A percentile compares a stretch with the other conserved stretches of the same genome.
Conservation (phyloP, 225 moss, liverwort and hornwort genomes). For the Thuidium tamariscinum region DNA sequence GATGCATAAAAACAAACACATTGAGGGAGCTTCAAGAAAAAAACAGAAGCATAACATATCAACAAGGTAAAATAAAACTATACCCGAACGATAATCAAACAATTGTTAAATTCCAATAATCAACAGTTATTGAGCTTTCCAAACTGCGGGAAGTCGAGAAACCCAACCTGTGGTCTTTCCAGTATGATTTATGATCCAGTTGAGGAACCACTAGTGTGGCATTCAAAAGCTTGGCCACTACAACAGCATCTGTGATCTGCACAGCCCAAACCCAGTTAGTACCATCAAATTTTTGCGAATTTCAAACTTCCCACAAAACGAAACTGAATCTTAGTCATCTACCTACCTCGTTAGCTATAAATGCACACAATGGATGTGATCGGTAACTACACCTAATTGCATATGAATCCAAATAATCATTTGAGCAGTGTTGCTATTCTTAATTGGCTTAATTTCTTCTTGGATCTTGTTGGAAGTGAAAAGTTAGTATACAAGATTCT, state of each 20-base stretch:
- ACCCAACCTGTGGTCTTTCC: slow-evolving; percentile 62
- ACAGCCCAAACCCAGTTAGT: neutral
- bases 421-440: neutral
- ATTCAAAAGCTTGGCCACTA: slow-evolving; percentile 74
- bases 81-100: neutral
- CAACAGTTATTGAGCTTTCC: too few relatives aligned
- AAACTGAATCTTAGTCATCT: too few relatives aligned
- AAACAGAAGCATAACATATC: neutral
- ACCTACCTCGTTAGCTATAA: too few relatives aligned
- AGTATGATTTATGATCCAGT: slow-evolving; percentile 69
- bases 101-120: neutral
- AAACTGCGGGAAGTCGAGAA: neutral
- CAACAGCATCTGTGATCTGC: slow-evolving; percentile 83
- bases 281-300: neutral
- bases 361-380: neutral
- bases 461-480: neutral
- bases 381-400: neutral
- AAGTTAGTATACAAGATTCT: neutral
- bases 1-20: neutral
- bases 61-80: neutral
- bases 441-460: neutral
- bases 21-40: neutral
- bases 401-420: neutral
- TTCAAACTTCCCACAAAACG: neutral
- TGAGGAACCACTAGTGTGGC: slow-evolving; percentile 76